These are phyloP conservation scores for Pyrenula massariospora DNA, from an alignment of 495 filamentous ascomycete genomes.

Conservation along the genomic window DNA sequence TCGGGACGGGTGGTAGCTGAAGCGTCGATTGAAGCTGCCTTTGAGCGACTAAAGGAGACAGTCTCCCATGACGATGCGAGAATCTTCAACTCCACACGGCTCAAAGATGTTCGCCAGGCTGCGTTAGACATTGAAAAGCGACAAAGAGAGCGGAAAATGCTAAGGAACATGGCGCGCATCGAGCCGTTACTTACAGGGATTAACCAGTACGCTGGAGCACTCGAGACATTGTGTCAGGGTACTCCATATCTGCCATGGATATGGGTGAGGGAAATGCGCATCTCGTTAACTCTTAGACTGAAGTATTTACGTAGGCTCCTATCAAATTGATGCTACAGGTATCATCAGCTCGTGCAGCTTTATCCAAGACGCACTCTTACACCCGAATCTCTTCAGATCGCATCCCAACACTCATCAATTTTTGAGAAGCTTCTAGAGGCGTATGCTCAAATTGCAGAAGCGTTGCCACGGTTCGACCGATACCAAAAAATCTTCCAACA, in stretches of 20 bases:
- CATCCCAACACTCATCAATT: too few species aligned
- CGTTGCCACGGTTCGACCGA: conserved; percentile 23
- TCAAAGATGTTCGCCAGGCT: conserved; percentile 23
- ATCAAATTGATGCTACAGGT: too few species aligned
- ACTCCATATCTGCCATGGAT: conserved; percentile 32
- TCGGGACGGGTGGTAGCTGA: too few species aligned
- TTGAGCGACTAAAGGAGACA: conserved; percentile 15
- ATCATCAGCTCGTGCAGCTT: too few species aligned
- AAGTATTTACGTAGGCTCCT: too few species aligned
- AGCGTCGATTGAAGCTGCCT: conserved; percentile 12
- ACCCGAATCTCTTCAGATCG: too few species aligned
- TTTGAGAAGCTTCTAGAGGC: too few species aligned
- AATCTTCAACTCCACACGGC: conserved; percentile 15
- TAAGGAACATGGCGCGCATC: conserved; percentile 28
- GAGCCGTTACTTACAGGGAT: conserved; percentile 23
- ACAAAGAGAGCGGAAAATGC: conserved; percentile 18
- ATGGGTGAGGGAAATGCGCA: conserved; percentile 11
- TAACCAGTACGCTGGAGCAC: conserved; percentile 22
- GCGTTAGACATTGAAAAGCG: conserved; percentile 22
- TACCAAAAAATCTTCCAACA: conserved; percentile 17
- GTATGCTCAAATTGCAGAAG: conserved; percentile 26
- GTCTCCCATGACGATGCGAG: conserved; percentile 15
- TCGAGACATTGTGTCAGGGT: conserved; percentile 31
- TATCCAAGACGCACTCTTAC: too few species aligned
- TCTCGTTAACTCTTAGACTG: too few species aligned